Evolutionary conservation across 2,329 filamentous ascomycete species (phyloP).

Genomic region (Dactylellina sp.): DNA sequence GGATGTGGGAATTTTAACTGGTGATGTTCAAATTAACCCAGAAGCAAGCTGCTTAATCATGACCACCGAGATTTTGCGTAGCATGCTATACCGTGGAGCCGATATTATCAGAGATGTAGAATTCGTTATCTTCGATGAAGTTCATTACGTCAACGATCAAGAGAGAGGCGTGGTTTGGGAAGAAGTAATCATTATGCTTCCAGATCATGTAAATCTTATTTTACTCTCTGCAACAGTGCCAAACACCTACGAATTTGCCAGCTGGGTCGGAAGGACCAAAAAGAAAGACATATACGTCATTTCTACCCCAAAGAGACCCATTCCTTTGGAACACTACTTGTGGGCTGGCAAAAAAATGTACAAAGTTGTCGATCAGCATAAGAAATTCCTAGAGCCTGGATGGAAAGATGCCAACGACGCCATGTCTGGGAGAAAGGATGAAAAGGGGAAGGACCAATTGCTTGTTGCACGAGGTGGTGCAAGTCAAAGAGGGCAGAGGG

Average conservation of each 20-base stretch:
- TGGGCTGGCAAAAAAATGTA: slow-evolving; percentile 94
- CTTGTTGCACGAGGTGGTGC: slow-evolving; percentile 63
- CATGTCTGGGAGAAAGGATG: slow-evolving; percentile 83
- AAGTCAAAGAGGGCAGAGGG: slow-evolving; percentile 66
- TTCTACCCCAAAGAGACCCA: slow-evolving; percentile 92
- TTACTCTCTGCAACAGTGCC: slow-evolving; percentile 95
- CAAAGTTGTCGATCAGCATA: slow-evolving; percentile 94
- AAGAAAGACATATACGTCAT: slow-evolving; percentile 99
- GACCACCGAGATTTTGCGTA: slow-evolving; percentile 97
- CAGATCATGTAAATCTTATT: slow-evolving; percentile 95
- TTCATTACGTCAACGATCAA: slow-evolving; percentile 97
- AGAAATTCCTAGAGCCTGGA: slow-evolving; percentile 80
- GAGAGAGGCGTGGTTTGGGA: slow-evolving; percentile 97
- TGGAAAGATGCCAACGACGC: slow-evolving; percentile 94
- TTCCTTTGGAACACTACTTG: slow-evolving; percentile 93
- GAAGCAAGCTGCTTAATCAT: slow-evolving; percentile 99
- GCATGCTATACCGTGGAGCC: slow-evolving; percentile 96
- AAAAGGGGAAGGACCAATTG: slow-evolving; percentile 65
- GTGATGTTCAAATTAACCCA: slow-evolving; percentile 96
- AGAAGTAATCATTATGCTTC: slow-evolving; percentile 99
- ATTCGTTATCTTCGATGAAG: slow-evolving; percentile 98
- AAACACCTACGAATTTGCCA: slow-evolving; percentile 97
- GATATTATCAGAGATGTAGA: slow-evolving; percentile 97
- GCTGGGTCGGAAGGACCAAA: slow-evolving; percentile 97
- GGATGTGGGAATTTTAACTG: slow-evolving; percentile 95